Percentiles rank a stretch among this genome's conserved stretches.
phyloP scores from a whole-genome alignment of 768 basidiomycete species.

The Phylloporus sp. region DNA sequence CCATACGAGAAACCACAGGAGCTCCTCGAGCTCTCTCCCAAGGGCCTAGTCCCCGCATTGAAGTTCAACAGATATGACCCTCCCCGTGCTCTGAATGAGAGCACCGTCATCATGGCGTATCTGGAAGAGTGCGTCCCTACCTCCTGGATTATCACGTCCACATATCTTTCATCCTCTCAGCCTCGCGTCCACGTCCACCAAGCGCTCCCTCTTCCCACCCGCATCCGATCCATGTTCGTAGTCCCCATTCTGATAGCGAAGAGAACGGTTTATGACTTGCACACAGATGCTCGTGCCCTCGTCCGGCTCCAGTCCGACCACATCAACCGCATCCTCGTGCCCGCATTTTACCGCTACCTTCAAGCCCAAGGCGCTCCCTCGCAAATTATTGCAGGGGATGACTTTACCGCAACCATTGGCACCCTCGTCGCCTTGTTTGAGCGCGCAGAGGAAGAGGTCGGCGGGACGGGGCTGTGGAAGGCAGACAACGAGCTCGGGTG shows the following conservation, averaged over 20 bases:
- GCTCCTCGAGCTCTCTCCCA: conserved; percentile 76
- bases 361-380: conserved; percentile 59
- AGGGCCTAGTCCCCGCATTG: conserved; percentile 74
- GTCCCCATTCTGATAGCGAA: background rate
- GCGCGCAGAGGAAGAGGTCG: conserved; percentile 44
- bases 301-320: conserved; percentile 67
- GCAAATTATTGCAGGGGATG: conserved; percentile 50
- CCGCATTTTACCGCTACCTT: conserved; percentile 71
- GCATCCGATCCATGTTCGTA: conserved; percentile 54
- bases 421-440: conserved; percentile 52
- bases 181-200: conserved; percentile 46
- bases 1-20: conserved; percentile 80
- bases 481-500: conserved; percentile 55
- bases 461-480: conserved; percentile 55
- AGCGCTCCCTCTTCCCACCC: conserved; percentile 55
- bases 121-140: conserved; percentile 60
- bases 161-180: conserved; percentile 26
- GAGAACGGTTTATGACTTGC: background rate
- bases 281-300: conserved; percentile 60
- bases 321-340: conserved; percentile 59
- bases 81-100: conserved; percentile 69
- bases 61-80: conserved; percentile 51
- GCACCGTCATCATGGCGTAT: conserved; percentile 74
- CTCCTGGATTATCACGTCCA: background rate
- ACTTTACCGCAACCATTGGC: conserved; percentile 51